Evolutionary conservation across 805 yeast species (phyloP).

Genomic region (Lipomyces orientalis): DNA sequence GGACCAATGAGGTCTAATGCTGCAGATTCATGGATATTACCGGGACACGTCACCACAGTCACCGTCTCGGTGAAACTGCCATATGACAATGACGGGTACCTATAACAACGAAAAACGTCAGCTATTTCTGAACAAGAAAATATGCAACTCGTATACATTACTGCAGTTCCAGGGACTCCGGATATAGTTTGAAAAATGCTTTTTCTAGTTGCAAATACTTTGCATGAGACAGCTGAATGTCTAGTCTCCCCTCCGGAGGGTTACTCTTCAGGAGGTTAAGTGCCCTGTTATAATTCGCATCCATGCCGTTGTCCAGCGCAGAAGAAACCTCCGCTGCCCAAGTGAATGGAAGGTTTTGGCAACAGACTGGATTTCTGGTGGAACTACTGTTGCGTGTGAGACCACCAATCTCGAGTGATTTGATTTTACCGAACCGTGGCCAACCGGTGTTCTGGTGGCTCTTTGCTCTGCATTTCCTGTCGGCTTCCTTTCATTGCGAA

Average conservation of each 20-base stretch:
- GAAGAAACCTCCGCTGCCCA: background rate
- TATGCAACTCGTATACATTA: background rate
- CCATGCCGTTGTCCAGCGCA: background rate
- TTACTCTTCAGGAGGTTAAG: background rate
- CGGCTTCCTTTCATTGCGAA: too few relatives aligned
- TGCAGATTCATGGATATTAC: constrained; percentile 1
- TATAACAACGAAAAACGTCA: background rate
- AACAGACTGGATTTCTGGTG: too few relatives aligned
- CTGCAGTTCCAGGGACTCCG: background rate
- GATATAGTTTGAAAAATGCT: background rate
- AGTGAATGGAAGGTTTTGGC: background rate
- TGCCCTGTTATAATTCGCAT: background rate
- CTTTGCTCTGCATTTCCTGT: too few relatives aligned
- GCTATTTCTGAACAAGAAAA: background rate
- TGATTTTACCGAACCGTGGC: background rate
- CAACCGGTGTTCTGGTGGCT: too few relatives aligned
- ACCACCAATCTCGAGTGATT: background rate
- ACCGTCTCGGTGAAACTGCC: background rate
- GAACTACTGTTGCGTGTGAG: background rate
- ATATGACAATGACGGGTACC: background rate
- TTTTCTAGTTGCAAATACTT: background rate
- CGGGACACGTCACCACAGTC: background rate
- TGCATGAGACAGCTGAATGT: background rate
- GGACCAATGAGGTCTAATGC: background rate
- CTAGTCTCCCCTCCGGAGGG: constrained; percentile 1